phyloP scores from a whole-genome alignment of 768 basidiomycete genomes.

The Kwoniella europaea region DNA sequence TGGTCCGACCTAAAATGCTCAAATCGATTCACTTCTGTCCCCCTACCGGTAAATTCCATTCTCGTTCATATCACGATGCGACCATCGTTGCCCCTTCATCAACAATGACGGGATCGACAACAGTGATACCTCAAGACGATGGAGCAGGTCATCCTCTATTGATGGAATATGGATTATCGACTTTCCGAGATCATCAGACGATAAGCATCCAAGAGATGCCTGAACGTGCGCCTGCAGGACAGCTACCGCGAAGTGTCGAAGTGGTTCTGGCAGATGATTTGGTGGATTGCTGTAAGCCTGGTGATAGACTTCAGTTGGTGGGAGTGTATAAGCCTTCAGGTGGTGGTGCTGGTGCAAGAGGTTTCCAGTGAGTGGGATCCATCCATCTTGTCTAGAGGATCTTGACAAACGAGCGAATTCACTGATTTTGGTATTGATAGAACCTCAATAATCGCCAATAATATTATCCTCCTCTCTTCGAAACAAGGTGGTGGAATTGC shows the following conservation, averaged over 20 bases:
- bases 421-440: slow-evolving; percentile 60
- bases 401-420: neutral
- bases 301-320: slow-evolving; percentile 94
- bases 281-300: slow-evolving; percentile 96
- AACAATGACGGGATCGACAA: slow-evolving; percentile 68
- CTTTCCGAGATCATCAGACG: slow-evolving; percentile 94
- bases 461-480: slow-evolving; percentile 89
- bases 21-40: slow-evolving; percentile 94
- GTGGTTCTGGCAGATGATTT: slow-evolving; percentile 94
- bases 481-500: slow-evolving; percentile 95
- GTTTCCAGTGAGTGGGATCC: slow-evolving; percentile 78
- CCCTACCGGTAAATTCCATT: slow-evolving; percentile 80
- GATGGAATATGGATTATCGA: slow-evolving; percentile 88
- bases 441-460: slow-evolving; percentile 90
- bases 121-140: slow-evolving; percentile 83
- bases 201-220: slow-evolving; percentile 99
- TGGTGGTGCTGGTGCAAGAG: slow-evolving; percentile 76
- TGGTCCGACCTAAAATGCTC: slow-evolving; percentile 98
- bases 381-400: neutral
- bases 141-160: slow-evolving; percentile 84
- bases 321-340: slow-evolving; percentile 94
- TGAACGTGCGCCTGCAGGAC: slow-evolving; percentile 95
- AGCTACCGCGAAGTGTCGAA: slow-evolving; percentile 93
- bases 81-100: slow-evolving; percentile 72
- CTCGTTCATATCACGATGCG: slow-evolving; percentile 87